Evolutionary conservation across 2,329 filamentous ascomycete genomes (phyloP).

Genomic region (Fusarium falciforme): DNA sequence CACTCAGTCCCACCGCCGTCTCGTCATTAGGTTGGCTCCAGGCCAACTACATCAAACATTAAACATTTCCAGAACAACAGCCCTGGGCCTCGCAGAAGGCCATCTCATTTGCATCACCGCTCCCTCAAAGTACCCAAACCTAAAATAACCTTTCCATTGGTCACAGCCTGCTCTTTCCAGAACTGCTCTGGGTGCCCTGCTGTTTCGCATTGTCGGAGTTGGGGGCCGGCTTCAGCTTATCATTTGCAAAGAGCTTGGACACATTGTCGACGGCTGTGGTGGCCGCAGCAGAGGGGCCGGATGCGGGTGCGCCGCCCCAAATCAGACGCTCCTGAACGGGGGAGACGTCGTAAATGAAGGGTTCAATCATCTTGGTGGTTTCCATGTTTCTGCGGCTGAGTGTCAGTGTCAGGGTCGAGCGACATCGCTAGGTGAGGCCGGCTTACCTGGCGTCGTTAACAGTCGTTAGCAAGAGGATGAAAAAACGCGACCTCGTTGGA

Average conservation of each 20-base stretch:
- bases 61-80: not conserved
- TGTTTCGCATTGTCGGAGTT: not conserved
- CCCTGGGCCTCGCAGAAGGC: not conserved
- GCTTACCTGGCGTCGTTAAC: not conserved
- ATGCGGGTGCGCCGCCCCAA: not conserved
- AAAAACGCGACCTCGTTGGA: not conserved
- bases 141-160: not conserved
- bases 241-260: not conserved
- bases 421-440: not conserved
- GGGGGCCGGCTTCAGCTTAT: not conserved
- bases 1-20: not conserved
- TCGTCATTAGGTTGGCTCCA: not conserved
- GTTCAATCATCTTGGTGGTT: not conserved
- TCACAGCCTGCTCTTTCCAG: not conserved
- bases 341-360: conserved; percentile 10
- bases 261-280: not conserved
- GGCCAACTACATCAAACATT: not conserved
- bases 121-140: too few relatives aligned
- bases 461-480: not conserved
- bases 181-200: not conserved
- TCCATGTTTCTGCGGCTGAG: not conserved
- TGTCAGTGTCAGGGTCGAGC: not conserved
- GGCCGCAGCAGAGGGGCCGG: not conserved
- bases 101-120: not conserved
- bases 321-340: conserved; percentile 16